Evolutionary conservation across 2,329 filamentous ascomycete species (phyloP).

Genomic region (Aspergillus ochraceoroseus): DNA sequence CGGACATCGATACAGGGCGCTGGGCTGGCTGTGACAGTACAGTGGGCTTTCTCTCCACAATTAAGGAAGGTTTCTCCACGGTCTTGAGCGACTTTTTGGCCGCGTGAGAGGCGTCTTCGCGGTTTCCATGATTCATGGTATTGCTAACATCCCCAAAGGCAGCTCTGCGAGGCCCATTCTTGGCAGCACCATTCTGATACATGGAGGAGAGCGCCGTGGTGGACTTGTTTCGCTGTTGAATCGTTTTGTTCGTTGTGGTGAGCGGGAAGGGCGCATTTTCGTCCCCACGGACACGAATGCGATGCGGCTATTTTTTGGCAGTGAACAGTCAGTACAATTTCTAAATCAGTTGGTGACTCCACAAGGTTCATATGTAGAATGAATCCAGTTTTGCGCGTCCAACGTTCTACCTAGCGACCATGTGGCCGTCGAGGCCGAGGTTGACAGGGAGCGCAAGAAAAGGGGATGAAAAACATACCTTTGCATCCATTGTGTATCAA

Average conservation of each 20-base stretch:
- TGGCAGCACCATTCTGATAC: conserved; percentile 53
- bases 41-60: conserved; percentile 43
- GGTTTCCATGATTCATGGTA: conserved; percentile 45
- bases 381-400: conserved; percentile 11
- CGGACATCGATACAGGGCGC: conserved; percentile 47
- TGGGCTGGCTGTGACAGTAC: conserved; percentile 58
- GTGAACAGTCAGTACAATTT: conserved; percentile 16
- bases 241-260: conserved; percentile 52
- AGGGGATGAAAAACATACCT: conserved; percentile 38
- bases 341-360: conserved; percentile 1
- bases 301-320: conserved; percentile 59
- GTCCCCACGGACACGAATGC: conserved; percentile 60
- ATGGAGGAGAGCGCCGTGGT: conserved; percentile 57
- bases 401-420: background rate
- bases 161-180: conserved; percentile 66
- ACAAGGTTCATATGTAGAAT: background rate
- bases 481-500: conserved; percentile 43
- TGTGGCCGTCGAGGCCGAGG: background rate
- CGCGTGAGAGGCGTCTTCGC: conserved; percentile 54
- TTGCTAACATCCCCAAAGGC: conserved; percentile 83
- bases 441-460: conserved; percentile 1
- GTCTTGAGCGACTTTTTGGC: conserved; percentile 44
- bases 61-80: conserved; percentile 29
- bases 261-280: conserved; percentile 60
- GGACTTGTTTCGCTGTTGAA: conserved; percentile 81